Evolutionary conservation across 2,329 filamentous ascomycete species (phyloP), one percentile per base, ranked within the genome.

Genomic region (Talaromyces albobiverticillius): DNA sequence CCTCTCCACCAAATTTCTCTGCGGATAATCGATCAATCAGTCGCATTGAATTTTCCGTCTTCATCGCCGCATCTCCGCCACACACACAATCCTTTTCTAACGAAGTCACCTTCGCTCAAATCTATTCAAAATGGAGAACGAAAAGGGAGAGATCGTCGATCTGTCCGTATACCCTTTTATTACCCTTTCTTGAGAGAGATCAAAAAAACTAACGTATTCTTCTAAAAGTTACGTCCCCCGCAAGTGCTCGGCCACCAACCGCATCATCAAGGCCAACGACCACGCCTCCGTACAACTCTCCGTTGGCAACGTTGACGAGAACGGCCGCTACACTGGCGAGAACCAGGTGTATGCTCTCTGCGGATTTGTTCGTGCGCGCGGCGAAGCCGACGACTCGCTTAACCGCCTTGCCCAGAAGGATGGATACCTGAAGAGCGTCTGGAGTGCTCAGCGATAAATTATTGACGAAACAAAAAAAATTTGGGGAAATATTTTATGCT

Each of bases 191-290:
- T n/a, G n/a, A n/a, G n/a, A n/a, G n/a, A n/a, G n/a, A n/a, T n/a
- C n/a, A n/a, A n/a, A n/a, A n/a, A n/a, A n/a, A n/a, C n/a, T n/a
- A n/a, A n/a, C n/a, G n/a, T n/a, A n/a, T n/a, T n/a, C n/a, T n/a
- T n/a, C n/a, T n/a, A 49, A 53, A 74, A 95, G 90, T 78, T 95
- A 95, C 87, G 89, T 96, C 84, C 91, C 91, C 77, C 90, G 93
- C 84, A 97, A 96, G 84, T 97, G 93, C 89, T 90, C 85, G 79
- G 92, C 92, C 70, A 96, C 93, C 79, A 95, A 95, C 90, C 90
- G 94, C 82, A 96, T 97, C 85, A 97, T 99, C 87, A 96, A 96
- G 84, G 91, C 94, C 83, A 96, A 97, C 84, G 94, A 99, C 82
- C 94, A 99, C 85, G 93, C 90, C 71, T 95, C 90, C 61, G 94